Percentiles rank a stretch among this genome's conserved stretches.
These are phyloP conservation scores for Fusarium zealandicum DNA, from an alignment of 2,329 filamentous ascomycete species.

Conservation along the genomic window DNA sequence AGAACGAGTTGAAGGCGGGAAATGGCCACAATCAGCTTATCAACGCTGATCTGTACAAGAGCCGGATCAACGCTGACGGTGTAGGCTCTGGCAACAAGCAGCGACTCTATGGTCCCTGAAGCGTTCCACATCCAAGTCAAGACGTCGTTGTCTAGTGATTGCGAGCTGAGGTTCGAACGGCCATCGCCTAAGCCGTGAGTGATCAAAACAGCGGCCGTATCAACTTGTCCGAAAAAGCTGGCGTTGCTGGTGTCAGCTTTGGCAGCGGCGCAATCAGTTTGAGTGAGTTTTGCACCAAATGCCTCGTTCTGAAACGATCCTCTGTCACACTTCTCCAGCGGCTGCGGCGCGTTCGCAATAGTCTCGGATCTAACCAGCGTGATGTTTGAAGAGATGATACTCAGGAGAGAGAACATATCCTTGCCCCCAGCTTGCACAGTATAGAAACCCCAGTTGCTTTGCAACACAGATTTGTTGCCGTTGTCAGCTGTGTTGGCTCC, in stretches of 20 bases:
- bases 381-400: slow-evolving; percentile 23
- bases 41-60: slow-evolving; percentile 18
- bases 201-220: slow-evolving; percentile 25
- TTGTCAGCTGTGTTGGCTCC: slow-evolving; percentile 5
- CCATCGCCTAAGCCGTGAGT: slow-evolving; percentile 9
- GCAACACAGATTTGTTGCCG: slow-evolving; percentile 5
- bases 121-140: slow-evolving; percentile 7
- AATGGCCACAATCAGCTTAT: slow-evolving; percentile 26
- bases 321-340: slow-evolving; percentile 3
- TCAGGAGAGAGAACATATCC: background rate
- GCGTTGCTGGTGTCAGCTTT: too few relatives aligned
- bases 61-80: slow-evolving; percentile 18
- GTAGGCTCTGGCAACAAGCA: slow-evolving; percentile 17
- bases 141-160: slow-evolving; percentile 14
- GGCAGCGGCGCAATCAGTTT: slow-evolving; percentile 13
- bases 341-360: background rate
- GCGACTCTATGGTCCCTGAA: background rate
- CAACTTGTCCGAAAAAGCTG: slow-evolving; percentile 26
- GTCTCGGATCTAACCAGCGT: slow-evolving; percentile 24
- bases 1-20: slow-evolving; percentile 21
- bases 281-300: slow-evolving; percentile 14
- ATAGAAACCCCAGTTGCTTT: slow-evolving; percentile 12
- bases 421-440: background rate
- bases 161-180: slow-evolving; percentile 20
- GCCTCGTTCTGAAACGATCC: slow-evolving; percentile 29